These are phyloP conservation scores for Termitomyces sp. DNA, from an alignment of 768 basidiomycete species.

Conservation along the genomic window DNA sequence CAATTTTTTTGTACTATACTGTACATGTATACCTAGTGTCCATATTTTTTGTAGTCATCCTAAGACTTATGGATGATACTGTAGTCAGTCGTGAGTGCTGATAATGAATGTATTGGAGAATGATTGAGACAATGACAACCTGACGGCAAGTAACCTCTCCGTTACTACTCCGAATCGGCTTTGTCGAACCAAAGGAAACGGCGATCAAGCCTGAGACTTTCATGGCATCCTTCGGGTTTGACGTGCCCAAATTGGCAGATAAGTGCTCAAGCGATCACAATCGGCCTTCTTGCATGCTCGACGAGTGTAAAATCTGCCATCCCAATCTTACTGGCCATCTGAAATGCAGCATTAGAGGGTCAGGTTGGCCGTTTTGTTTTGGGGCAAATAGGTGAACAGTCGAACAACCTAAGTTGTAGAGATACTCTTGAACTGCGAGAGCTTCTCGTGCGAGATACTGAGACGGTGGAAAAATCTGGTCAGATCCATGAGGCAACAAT, in stretches of 20 bases:
- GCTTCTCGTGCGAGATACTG: background rate
- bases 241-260: too few relatives aligned
- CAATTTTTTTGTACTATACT: background rate
- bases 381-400: background rate
- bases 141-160: too few relatives aligned
- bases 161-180: too few relatives aligned
- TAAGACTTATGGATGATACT: too few relatives aligned
- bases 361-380: too few relatives aligned
- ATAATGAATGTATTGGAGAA: too few relatives aligned
- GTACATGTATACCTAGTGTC: too few relatives aligned
- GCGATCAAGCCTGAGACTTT: background rate
- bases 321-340: background rate
- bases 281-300: background rate
- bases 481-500: background rate
- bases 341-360: background rate
- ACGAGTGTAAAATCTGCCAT: background rate
- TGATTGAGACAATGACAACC: too few relatives aligned
- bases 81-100: too few relatives aligned
- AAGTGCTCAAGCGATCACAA: background rate
- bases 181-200: background rate
- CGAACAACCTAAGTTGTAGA: too few relatives aligned
- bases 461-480: background rate
- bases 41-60: background rate
- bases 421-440: background rate
- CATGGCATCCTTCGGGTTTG: too few relatives aligned